Conservation (phyloP, 148 eudicot genomes). For the Fallopia convolvulus region DNA sequence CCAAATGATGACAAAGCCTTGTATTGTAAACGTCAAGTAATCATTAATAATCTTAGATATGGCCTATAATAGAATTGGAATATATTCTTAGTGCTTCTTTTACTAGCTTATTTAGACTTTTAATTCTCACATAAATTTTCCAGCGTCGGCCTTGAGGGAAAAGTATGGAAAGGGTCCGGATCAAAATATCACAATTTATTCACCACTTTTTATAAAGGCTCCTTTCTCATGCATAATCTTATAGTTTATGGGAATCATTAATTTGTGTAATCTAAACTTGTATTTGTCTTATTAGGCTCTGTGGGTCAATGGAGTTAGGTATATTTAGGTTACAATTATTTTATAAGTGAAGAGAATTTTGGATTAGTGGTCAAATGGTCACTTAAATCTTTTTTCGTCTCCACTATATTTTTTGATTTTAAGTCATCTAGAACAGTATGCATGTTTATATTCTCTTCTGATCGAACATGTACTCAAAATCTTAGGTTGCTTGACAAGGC, state of each 20-base stretch:
- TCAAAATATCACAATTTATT: not conserved
- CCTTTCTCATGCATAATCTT: not conserved
- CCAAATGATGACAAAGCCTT: not conserved
- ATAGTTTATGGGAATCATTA: not conserved
- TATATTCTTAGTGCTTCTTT: not conserved
- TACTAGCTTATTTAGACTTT: not conserved
- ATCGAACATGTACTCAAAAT: not conserved
- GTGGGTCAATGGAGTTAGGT: not conserved
- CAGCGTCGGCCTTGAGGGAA: not conserved
- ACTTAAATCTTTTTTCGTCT: no score
- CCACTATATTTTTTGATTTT: no score
- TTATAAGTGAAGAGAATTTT: not conserved
- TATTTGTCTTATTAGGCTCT: not conserved
- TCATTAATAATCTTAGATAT: slow-evolving; percentile 5
- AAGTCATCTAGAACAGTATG: no score
- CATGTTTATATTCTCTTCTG: no score
- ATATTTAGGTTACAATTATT: not conserved
- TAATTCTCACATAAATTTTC: not conserved
- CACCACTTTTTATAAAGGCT: not conserved
- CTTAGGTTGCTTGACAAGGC: slow-evolving; percentile 63
- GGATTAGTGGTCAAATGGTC: not conserved
- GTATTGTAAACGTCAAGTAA: slow-evolving; percentile 4
- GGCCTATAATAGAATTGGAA: not conserved
- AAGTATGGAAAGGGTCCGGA: not conserved
- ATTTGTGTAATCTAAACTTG: not conserved